A percentile compares a stretch with the other conserved stretches of the same genome.
Conservation (phyloP, 2,329 filamentous ascomycete genomes). For the Claviceps purpurea region DNA sequence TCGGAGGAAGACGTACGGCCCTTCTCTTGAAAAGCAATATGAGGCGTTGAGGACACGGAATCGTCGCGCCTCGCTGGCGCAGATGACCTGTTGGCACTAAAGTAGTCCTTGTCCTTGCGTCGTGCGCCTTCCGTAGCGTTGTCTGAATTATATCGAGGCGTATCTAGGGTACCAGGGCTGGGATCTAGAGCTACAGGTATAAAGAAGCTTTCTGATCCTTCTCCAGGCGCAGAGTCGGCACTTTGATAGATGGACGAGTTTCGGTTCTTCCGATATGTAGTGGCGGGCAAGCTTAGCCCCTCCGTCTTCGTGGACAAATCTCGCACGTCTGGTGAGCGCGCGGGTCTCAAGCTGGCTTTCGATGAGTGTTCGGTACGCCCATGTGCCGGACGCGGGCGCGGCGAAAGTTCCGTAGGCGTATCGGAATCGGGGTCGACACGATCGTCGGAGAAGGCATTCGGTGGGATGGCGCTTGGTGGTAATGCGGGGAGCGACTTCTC, state of each 20-base stretch:
- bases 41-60: constrained; percentile 54
- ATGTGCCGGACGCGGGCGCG: constrained; percentile 41
- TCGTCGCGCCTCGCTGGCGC: constrained; percentile 32
- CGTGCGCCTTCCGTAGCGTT: constrained; percentile 29
- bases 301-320: constrained; percentile 32
- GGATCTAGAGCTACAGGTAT: constrained; percentile 66
- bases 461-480: constrained; percentile 58
- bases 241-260: constrained; percentile 53
- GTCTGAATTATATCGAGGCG: constrained; percentile 41
- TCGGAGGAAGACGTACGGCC: constrained; percentile 47
- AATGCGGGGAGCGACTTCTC: constrained; percentile 91
- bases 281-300: constrained; percentile 57
- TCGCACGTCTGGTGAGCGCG: constrained; percentile 41
- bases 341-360: constrained; percentile 37
- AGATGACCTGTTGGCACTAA: constrained; percentile 30
- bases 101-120: constrained; percentile 47
- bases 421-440: constrained; percentile 49
- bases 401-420: constrained; percentile 56
- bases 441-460: constrained; percentile 48
- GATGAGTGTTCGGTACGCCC: constrained; percentile 41
- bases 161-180: constrained; percentile 42
- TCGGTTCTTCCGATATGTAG: constrained; percentile 64
- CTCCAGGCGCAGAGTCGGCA: constrained; percentile 30
- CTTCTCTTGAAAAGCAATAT: constrained; percentile 86
- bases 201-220: constrained; percentile 56